Conservation (phyloP, 2,329 filamentous ascomycete genomes). For the Fusarium sp. region DNA sequence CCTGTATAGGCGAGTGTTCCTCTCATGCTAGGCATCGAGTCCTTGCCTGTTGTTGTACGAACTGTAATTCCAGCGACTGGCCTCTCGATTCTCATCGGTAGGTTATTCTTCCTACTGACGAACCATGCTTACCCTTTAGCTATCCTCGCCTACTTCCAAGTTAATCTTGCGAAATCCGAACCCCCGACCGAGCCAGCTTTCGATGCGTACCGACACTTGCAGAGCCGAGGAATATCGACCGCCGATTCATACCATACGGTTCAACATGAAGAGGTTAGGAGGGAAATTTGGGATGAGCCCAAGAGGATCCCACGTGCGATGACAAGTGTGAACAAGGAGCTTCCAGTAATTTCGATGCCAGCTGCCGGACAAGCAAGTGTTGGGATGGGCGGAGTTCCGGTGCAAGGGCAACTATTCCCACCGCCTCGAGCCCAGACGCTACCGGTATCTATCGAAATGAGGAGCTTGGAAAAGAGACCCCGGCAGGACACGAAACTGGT, state of each 20-base stretch:
- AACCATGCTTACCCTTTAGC: conserved; percentile 32
- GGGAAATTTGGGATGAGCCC: conserved; percentile 46
- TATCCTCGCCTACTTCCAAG: conserved; percentile 50
- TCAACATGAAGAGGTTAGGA: conserved; percentile 60
- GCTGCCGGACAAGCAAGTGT: conserved; percentile 47
- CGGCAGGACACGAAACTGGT: conserved; percentile 52
- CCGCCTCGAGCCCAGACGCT: conserved; percentile 48
- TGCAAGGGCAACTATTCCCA: conserved; percentile 54
- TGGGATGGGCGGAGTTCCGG: conserved; percentile 51
- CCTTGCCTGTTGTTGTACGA: conserved; percentile 54
- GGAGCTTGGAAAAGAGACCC: conserved; percentile 24
- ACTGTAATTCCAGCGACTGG: conserved; percentile 62
- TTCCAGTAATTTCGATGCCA: conserved; percentile 52
- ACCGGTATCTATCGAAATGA: conserved; percentile 28
- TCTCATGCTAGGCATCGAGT: conserved; percentile 58
- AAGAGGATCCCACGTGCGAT: conserved; percentile 27
- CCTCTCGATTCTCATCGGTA: conserved; percentile 59
- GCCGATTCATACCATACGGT: conserved; percentile 56
- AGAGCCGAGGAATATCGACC: conserved; percentile 45
- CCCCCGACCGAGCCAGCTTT: conserved; percentile 7
- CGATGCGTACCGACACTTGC: conserved; percentile 28
- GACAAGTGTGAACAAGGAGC: conserved; percentile 33
- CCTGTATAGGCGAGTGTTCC: conserved; percentile 57
- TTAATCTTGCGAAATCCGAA: conserved; percentile 14
- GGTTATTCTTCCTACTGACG: conserved; percentile 1